A percentile compares a stretch with the other conserved stretches of the same genome.
These are phyloP conservation scores for Saturnispora kantuleensis DNA, from an alignment of 805 yeast genomes.

Conservation along the genomic window DNA sequence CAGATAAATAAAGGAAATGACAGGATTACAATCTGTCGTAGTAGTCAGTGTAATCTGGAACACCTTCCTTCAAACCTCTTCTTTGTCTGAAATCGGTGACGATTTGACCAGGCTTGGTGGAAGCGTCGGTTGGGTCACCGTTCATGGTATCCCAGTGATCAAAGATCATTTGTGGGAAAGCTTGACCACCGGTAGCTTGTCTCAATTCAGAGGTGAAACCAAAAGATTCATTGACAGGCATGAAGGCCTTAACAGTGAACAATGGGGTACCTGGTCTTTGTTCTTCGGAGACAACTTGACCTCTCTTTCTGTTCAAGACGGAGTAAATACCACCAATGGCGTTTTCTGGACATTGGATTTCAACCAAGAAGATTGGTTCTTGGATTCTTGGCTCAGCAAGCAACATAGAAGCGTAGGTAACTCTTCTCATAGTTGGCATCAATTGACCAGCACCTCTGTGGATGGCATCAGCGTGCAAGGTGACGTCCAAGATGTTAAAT, in stretches of 20 bases:
- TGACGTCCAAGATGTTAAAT: constrained; percentile 97
- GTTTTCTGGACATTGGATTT: constrained; percentile 98
- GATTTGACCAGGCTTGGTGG: constrained; percentile 54
- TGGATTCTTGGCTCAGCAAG: constrained; percentile 98
- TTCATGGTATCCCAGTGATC: constrained; percentile 93
- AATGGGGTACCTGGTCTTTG: constrained; percentile 99
- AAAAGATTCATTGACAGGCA: constrained; percentile 99
- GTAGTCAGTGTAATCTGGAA: constrained; percentile 99
- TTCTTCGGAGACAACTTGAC: constrained; percentile 98
- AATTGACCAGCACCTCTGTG: constrained; percentile 99
- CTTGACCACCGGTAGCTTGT: constrained; percentile 99
- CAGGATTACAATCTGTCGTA: constrained; percentile 71
- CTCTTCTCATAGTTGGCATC: constrained; percentile 99
- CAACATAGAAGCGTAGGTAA: constrained; percentile 94
- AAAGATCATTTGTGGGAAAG: constrained; percentile 99
- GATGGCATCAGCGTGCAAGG: constrained; percentile 99
- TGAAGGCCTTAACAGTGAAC: constrained; percentile 99
- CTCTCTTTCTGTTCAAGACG: constrained; percentile 98
- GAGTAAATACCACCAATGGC: constrained; percentile 99
- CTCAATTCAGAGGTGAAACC: constrained; percentile 99
- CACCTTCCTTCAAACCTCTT: constrained; percentile 92
- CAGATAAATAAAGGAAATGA: constrained; percentile 1
- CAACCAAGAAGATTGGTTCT: constrained; percentile 99
- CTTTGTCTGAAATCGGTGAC: constrained; percentile 71
- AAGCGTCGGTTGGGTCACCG: constrained; percentile 89